phyloP scores from a whole-genome alignment of 768 basidiomycete genomes.

The Coprinellus aureogranulatus region DNA sequence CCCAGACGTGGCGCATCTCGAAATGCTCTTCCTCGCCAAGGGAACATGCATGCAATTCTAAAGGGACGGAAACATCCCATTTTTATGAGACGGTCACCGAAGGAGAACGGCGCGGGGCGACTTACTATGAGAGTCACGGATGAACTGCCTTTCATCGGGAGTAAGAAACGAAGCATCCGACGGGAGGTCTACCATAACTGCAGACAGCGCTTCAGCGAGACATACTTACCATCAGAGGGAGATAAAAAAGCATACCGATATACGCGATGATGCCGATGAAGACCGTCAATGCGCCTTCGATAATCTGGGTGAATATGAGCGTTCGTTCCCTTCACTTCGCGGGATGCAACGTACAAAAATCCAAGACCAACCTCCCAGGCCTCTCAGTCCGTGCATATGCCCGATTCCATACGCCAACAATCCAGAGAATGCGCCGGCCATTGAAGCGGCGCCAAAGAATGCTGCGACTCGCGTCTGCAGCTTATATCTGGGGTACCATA shows the following conservation, averaged over 20 bases:
- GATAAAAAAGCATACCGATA: constrained; percentile 35
- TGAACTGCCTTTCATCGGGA: constrained; percentile 54
- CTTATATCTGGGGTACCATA: constrained; percentile 68
- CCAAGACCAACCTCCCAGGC: constrained; percentile 63
- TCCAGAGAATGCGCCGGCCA: constrained; percentile 64
- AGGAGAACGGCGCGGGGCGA: too few species aligned
- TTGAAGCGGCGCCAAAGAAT: constrained; percentile 64
- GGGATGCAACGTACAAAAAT: constrained; percentile 48
- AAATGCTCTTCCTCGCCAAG: constrained; percentile 64
- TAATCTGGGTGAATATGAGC: constrained; percentile 38
- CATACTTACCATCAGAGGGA: background rate
- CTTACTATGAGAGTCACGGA: constrained; percentile 55
- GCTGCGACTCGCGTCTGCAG: constrained; percentile 59
- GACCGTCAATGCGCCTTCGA: constrained; percentile 65
- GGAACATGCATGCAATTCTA: too few species aligned
- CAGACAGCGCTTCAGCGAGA: background rate
- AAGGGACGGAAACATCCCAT: too few species aligned
- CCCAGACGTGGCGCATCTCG: constrained; percentile 48
- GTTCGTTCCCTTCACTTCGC: background rate
- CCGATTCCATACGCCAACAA: constrained; percentile 55
- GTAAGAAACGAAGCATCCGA: constrained; percentile 59
- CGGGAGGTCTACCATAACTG: constrained; percentile 64
- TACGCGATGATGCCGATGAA: constrained; percentile 52
- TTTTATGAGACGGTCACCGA: too few species aligned
- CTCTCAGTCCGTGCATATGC: constrained; percentile 46